These are phyloP conservation scores for Alternaria angustiovoidea DNA, from an alignment of 2,329 filamentous ascomycete species.

Conservation along the genomic window DNA sequence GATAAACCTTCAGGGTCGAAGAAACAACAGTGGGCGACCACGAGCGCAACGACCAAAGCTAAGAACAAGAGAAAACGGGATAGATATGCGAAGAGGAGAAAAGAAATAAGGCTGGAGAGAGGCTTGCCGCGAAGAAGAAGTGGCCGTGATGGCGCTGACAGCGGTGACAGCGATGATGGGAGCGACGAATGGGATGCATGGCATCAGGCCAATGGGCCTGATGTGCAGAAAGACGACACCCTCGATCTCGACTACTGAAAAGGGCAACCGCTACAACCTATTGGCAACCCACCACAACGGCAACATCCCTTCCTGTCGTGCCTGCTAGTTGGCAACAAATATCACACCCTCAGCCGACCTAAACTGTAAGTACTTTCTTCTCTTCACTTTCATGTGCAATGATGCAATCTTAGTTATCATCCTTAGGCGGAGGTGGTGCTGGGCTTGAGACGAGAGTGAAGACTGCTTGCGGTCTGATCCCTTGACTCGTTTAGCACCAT, in stretches of 20 bases:
- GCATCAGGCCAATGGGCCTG: constrained; percentile 55
- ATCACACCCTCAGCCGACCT: background rate
- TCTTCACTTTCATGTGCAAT: constrained; percentile 53
- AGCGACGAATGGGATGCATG: constrained; percentile 55
- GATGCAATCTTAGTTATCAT: constrained; percentile 93
- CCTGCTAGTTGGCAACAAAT: background rate
- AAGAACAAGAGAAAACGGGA: constrained; percentile 35
- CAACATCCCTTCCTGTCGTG: background rate
- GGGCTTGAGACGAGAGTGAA: constrained; percentile 34
- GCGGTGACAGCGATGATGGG: constrained; percentile 38
- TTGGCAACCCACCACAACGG: background rate
- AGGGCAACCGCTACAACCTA: background rate
- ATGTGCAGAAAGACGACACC: constrained; percentile 49
- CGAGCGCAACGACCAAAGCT: constrained; percentile 35
- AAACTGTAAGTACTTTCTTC: constrained; percentile 17
- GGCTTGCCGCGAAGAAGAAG: constrained; percentile 17
- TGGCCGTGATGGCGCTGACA: constrained; percentile 15
- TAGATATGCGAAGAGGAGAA: constrained; percentile 38
- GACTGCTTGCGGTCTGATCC: constrained; percentile 29
- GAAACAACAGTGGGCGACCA: constrained; percentile 38
- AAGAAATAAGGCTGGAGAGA: constrained; percentile 27
- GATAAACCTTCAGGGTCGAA: constrained; percentile 29
- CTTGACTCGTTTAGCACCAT: constrained; percentile 32
- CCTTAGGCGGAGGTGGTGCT: constrained; percentile 78
- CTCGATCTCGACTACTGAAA: constrained; percentile 60